phyloP scores from a whole-genome alignment of 305 asterid genomes.

The Fraxinus xanthoxyloides region DNA sequence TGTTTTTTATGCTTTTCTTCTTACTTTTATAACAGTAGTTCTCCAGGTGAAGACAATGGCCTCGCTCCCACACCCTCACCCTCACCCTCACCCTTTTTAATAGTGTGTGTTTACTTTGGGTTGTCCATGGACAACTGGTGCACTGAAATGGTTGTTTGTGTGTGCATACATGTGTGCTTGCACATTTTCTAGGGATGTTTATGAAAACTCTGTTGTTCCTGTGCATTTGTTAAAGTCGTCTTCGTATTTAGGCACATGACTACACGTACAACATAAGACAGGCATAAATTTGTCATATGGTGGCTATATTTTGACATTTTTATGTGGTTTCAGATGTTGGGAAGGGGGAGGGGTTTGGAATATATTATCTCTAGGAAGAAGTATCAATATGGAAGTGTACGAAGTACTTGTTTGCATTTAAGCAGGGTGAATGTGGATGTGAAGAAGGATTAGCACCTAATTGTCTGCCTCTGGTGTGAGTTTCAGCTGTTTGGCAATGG shows the following conservation, averaged over 20 bases:
- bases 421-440: background rate
- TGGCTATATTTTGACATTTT: background rate
- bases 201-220: background rate
- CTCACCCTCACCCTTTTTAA: background rate
- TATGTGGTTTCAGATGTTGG: background rate
- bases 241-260: background rate
- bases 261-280: background rate
- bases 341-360: background rate
- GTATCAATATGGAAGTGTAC: background rate
- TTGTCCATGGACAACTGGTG: background rate
- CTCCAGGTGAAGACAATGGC: background rate
- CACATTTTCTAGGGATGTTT: background rate
- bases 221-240: background rate
- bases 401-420: background rate
- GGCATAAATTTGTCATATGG: background rate
- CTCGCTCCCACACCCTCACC: background rate
- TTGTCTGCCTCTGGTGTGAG: background rate
- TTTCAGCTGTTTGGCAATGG: background rate
- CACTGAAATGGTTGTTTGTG: background rate
- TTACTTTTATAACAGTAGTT: background rate
- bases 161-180: background rate
- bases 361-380: background rate
- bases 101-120: background rate
- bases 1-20: background rate
- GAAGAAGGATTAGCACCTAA: background rate